phyloP scores from a whole-genome alignment of 2,329 filamentous ascomycete genomes.

The Clarireedia monteithiana region DNA sequence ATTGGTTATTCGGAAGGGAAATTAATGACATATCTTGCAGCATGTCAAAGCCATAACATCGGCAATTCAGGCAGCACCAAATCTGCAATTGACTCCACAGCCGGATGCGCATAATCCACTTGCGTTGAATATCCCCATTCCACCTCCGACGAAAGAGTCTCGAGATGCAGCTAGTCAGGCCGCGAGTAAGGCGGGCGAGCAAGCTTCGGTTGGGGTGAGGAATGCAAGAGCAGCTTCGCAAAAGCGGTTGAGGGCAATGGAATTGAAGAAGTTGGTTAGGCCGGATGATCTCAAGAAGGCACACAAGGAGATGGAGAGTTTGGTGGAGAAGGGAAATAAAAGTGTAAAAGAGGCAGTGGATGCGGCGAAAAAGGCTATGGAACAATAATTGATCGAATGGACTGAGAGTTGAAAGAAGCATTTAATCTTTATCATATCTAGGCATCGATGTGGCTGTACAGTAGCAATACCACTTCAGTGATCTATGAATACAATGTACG shows the following conservation, averaged over 20 bases:
- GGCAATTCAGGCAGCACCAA: conserved; percentile 42
- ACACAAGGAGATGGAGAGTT: conserved; percentile 32
- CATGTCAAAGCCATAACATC: conserved; percentile 46
- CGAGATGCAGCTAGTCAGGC: conserved; percentile 30
- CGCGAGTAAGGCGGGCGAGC: conserved; percentile 29
- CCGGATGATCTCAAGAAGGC: conserved; percentile 33
- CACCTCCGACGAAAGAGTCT: conserved; percentile 50
- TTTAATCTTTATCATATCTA: not conserved
- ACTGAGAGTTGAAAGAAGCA: not conserved
- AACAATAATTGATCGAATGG: conserved; percentile 13
- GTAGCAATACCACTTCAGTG: conserved; percentile 1
- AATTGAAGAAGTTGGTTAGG: conserved; percentile 28
- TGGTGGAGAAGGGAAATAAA: conserved; percentile 28
- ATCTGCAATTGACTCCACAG: conserved; percentile 41
- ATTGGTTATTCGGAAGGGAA: not conserved
- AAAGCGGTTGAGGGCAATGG: conserved; percentile 30
- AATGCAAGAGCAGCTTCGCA: conserved; percentile 30
- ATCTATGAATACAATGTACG: conserved; percentile 9
- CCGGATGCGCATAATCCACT: conserved; percentile 40
- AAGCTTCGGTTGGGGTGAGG: conserved; percentile 23
- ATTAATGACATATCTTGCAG: conserved; percentile 24
- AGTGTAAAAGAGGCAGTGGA: conserved; percentile 33
- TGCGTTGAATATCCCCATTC: conserved; percentile 47
- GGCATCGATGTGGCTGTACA: conserved; percentile 10
- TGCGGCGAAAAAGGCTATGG: conserved; percentile 30